Percentiles rank a stretch among this genome's conserved stretches.
Conservation (phyloP, 164 flowering plant genomes). For the Aristolochia californica region DNA sequence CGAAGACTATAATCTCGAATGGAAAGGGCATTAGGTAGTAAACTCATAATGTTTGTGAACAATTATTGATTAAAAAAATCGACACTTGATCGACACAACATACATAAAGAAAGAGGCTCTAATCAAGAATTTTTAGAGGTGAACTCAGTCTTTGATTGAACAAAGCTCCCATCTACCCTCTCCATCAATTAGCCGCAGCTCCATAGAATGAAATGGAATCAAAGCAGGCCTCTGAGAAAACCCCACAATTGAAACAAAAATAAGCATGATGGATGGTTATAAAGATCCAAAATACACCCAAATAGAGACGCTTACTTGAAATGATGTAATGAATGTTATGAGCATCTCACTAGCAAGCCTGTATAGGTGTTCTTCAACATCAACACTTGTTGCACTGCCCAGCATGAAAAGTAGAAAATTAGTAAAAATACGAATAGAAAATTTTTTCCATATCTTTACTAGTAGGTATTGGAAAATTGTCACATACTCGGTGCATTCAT, state of each 20-base stretch:
- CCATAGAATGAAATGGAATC: constrained; percentile 79
- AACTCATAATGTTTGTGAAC: no score
- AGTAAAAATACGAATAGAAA: not conserved
- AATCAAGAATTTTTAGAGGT: no score
- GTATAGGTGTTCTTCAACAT: constrained; percentile 96
- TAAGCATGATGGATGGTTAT: not conserved
- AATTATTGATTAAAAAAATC: no score
- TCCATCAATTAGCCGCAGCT: constrained; percentile 85
- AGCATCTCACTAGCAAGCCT: constrained; percentile 67
- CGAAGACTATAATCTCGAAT: no score
- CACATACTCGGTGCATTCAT: constrained; percentile 96
- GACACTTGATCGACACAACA: no score
- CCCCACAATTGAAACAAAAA: not conserved
- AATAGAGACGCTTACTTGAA: constrained; percentile 48
- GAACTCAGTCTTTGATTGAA: constrained; percentile 37
- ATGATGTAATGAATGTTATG: constrained; percentile 84
- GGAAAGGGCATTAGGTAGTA: no score
- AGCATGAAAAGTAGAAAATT: not conserved
- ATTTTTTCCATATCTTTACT: not conserved
- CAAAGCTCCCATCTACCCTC: constrained; percentile 97
- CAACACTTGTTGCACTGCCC: constrained; percentile 92
- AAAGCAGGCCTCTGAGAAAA: constrained; percentile 88
- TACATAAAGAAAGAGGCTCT: no score
- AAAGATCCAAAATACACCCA: not conserved
- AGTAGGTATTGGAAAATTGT: not conserved